Conservation (phyloP, 805 yeast species). For the Barnettozyma sucrosica region DNA sequence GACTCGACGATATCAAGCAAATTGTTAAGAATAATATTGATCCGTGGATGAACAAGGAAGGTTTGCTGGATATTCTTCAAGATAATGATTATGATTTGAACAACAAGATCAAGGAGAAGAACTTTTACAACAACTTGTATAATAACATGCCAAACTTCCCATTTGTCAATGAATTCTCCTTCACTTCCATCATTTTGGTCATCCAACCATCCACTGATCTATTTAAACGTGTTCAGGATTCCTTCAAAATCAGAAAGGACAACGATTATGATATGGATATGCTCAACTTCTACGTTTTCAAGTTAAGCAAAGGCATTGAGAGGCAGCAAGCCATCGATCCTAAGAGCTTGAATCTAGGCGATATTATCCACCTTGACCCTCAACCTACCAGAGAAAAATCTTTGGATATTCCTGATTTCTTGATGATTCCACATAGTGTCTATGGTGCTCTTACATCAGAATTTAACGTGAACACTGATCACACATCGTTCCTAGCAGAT, state of each 20-base stretch:
- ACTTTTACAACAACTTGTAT: conserved; percentile 28
- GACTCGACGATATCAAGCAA: background rate
- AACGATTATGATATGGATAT: conserved; percentile 52
- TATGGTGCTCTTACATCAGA: conserved; percentile 51
- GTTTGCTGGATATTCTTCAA: background rate
- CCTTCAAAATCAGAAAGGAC: conserved; percentile 23
- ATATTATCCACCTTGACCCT: background rate
- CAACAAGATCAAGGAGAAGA: conserved; percentile 4
- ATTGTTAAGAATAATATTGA: conserved; percentile 1
- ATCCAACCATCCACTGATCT: conserved; percentile 38
- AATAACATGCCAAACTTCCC: conserved; percentile 33
- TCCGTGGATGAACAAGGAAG: conserved; percentile 1
- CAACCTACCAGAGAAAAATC: background rate
- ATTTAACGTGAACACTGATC: conserved; percentile 31
- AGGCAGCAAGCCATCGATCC: conserved; percentile 9
- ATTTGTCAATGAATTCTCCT: conserved; percentile 25
- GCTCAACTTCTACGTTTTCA: conserved; percentile 36
- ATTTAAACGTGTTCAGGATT: conserved; percentile 18
- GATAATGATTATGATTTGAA: background rate
- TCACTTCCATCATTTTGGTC: conserved; percentile 50
- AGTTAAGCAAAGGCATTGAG: conserved; percentile 16
- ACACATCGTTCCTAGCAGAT: conserved; percentile 37
- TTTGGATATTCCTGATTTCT: conserved; percentile 22
- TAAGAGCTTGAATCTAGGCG: conserved; percentile 20
- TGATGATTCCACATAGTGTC: conserved; percentile 43